Evolutionary conservation across 2,329 filamentous ascomycete species (phyloP), one percentile per base, ranked within the genome.

Genomic region (Dactylellina cionopaga): DNA sequence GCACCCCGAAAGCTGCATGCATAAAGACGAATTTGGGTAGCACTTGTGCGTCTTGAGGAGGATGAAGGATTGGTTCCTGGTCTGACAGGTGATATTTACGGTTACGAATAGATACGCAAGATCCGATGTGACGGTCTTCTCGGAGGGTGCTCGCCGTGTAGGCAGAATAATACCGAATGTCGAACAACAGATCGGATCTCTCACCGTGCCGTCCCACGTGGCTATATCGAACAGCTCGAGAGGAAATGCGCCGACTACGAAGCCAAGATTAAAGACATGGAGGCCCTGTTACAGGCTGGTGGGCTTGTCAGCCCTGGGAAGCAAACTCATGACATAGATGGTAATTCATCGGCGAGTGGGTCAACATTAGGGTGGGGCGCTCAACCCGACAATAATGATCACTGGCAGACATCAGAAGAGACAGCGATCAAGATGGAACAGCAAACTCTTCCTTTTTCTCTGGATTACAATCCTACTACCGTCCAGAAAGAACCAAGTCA

Each of bases 151-250:
- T 91, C 90, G 74, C 90, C 91, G 77, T 96, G 92, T 82, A 83
- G 87, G 76, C 88, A 90, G 80, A 90, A 91, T 79, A 88, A 87
- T 75, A 87, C 90, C 76, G 87, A 91, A 78, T 96, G 92, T 81
- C 89, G 87, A 81, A 92, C 92, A 59, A 96, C 92, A 66, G 92
- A 96, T 80, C 88, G 92, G 76, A 92, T 95, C 78, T 93, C 91
- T 2, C 91, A 92, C 68, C 89, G 90, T 74, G 91, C 92, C 54
- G 90, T 91, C 70, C 87, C 88, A 65, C 85, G 92, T 76, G 92
- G 92, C 58, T 92, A 94, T 77, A 84, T 91, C 75, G 89, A 93
- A 78, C 86, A 89, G 76, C 83, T 95, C 63, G 91, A 96, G 80
- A 85, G 86, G 71, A 76, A 77, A 72, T 76, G 75, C 59, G 60